Evolutionary conservation across 2,329 filamentous ascomycete species (phyloP).

Genomic region (Diaporthe eres): DNA sequence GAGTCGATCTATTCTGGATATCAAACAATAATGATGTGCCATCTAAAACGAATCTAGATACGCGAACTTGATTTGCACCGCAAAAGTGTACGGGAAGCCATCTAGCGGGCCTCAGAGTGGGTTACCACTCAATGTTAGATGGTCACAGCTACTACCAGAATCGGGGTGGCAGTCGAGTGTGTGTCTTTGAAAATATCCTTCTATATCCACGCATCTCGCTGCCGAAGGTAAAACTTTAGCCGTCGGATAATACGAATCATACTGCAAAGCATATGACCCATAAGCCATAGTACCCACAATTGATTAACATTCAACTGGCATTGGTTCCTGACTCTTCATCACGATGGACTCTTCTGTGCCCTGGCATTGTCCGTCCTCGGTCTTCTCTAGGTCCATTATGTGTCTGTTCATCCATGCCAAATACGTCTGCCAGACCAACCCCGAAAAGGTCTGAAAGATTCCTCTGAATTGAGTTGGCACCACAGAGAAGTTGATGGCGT

Average conservation of each 20-base stretch:
- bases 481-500: constrained; percentile 3
- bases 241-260: not conserved
- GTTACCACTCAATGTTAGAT: not conserved
- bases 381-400: not conserved
- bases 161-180: accelerated
- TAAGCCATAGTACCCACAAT: not conserved
- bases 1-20: not conserved
- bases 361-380: not conserved
- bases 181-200: not conserved
- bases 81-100: too few relatives aligned
- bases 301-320: not conserved
- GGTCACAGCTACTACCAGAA: too few relatives aligned
- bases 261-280: not conserved
- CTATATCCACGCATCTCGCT: not conserved
- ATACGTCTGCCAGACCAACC: not conserved
- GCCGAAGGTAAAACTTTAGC: not conserved
- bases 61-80: not conserved
- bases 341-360: not conserved
- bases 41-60: not conserved
- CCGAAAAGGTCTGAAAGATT: not conserved
- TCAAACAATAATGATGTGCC: not conserved
- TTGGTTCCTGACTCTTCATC: not conserved
- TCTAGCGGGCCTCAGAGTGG: not conserved
- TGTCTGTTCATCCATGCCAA: constrained; percentile 9
- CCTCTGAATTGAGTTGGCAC: not conserved